Percentiles rank a stretch among this genome's conserved stretches.
These are phyloP conservation scores for Xylariales sp. DNA, from an alignment of 2,329 filamentous ascomycete genomes.

Conservation along the genomic window DNA sequence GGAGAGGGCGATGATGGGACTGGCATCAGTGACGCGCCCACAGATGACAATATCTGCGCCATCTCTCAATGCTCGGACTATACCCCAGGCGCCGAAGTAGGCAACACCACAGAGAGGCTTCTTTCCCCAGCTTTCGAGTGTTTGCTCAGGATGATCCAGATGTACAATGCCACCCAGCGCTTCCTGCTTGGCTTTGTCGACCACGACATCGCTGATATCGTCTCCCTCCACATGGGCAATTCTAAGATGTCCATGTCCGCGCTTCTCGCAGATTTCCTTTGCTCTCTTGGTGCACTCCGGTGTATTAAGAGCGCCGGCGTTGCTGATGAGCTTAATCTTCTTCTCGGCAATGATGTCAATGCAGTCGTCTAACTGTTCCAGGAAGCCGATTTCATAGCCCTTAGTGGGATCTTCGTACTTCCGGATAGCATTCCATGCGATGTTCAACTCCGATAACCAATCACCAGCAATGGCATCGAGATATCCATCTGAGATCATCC, in stretches of 20 bases:
- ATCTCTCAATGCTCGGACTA: background rate
- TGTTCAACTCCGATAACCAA: slow-evolving; percentile 2
- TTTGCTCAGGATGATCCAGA: background rate
- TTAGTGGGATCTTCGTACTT: background rate
- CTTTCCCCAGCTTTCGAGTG: background rate
- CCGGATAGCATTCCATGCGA: background rate
- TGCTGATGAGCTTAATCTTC: slow-evolving; percentile 2
- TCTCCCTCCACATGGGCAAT: slow-evolving; percentile 1
- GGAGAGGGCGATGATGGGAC: background rate
- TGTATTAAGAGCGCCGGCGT: slow-evolving; percentile 1
- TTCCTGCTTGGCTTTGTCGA: background rate
- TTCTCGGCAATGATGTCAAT: slow-evolving; percentile 28
- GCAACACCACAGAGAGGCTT: background rate
- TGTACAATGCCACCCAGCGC: slow-evolving; percentile 1
- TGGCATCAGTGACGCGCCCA: slow-evolving; percentile 3
- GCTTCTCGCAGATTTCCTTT: background rate
- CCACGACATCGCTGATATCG: background rate
- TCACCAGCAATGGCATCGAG: slow-evolving; percentile 1
- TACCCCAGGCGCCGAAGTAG: slow-evolving; percentile 2
- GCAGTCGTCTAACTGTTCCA: background rate
- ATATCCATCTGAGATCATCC: background rate
- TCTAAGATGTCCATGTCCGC: background rate
- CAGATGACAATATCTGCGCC: slow-evolving; percentile 5
- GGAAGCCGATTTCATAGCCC: background rate
- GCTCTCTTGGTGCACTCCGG: background rate